Percentiles rank a stretch among this genome's conserved stretches.
Evolutionary conservation across 371 early-diverging fungal genomes (phyloP).

Genomic region (Lichtheimia hyalospora): DNA sequence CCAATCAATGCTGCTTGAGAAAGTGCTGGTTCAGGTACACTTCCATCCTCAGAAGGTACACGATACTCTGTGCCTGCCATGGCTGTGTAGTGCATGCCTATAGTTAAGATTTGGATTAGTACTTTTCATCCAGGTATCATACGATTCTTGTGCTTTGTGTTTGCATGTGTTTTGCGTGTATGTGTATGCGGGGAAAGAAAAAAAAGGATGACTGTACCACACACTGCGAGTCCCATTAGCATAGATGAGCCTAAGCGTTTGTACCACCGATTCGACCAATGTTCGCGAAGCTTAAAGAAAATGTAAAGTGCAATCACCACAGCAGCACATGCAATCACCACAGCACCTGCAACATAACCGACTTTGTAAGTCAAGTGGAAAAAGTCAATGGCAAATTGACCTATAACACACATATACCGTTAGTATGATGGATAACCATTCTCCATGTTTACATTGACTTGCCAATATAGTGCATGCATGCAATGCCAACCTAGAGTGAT

Average conservation of each 20-base stretch:
- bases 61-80: constrained; percentile 41
- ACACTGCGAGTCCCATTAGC: constrained; percentile 44
- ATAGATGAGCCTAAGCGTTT: constrained; percentile 42
- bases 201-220: constrained; percentile 24
- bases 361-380: constrained; percentile 27
- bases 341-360: constrained; percentile 29
- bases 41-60: constrained; percentile 3
- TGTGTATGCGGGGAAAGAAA: too few species aligned
- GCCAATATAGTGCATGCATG: constrained; percentile 49
- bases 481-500: constrained; percentile 33
- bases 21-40: constrained; percentile 28
- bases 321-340: constrained; percentile 35
- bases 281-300: constrained; percentile 47
- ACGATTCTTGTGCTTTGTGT: too few species aligned
- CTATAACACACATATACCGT: constrained; percentile 10
- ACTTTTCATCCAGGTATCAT: too few species aligned
- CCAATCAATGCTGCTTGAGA: constrained; percentile 33
- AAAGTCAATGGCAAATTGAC: constrained; percentile 43
- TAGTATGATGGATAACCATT: neutral
- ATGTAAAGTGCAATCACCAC: constrained; percentile 37
- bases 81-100: constrained; percentile 51
- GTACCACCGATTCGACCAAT: constrained; percentile 49
- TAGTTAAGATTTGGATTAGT: too few species aligned
- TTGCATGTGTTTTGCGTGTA: too few species aligned
- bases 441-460: constrained; percentile 15